A percentile compares a stretch with the other conserved stretches of the same genome.
Conservation (phyloP, 441 rosid species). For the Populus trichocarpa region DNA sequence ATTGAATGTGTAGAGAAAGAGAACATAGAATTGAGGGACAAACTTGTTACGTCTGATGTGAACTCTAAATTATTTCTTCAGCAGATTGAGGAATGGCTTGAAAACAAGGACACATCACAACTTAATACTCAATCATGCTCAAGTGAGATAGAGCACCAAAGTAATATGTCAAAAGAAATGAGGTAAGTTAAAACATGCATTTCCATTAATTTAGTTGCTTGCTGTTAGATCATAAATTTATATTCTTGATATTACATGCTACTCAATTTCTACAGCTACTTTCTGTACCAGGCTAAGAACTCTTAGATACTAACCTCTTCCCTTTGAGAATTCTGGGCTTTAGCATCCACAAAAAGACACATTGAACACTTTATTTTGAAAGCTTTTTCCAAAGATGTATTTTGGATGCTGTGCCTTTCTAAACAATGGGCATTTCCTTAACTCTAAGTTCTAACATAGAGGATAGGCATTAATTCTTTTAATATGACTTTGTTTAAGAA, state of each 20-base stretch:
- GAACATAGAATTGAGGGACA: slow-evolving; percentile 46
- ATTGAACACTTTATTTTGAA: not conserved
- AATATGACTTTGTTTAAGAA: not conserved
- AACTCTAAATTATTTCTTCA: slow-evolving; percentile 30
- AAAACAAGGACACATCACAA: slow-evolving; percentile 27
- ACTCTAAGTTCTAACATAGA: not conserved
- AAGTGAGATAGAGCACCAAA: slow-evolving; percentile 30
- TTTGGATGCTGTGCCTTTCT: not conserved
- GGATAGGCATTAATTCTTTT: not conserved
- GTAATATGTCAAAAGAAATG: slow-evolving; percentile 24
- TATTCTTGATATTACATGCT: not conserved
- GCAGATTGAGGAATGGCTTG: slow-evolving; percentile 40
- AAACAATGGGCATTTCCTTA: not conserved
- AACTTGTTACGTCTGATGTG: slow-evolving; percentile 35
- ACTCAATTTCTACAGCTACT: not conserved
- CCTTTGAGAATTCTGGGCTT: not conserved
- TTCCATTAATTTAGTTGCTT: not conserved
- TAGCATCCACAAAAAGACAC: not conserved
- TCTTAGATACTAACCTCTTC: not conserved
- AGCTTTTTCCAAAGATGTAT: not conserved
- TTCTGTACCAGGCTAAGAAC: not conserved
- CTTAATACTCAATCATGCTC: slow-evolving; percentile 19
- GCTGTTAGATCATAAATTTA: not conserved
- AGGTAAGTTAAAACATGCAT: slow-evolving; percentile 30
- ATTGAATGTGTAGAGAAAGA: slow-evolving; percentile 37